A percentile compares a stretch with the other conserved stretches of the same genome.
Evolutionary conservation across 495 filamentous ascomycete species (phyloP).

Genomic region (Aspergillus asperescens): DNA sequence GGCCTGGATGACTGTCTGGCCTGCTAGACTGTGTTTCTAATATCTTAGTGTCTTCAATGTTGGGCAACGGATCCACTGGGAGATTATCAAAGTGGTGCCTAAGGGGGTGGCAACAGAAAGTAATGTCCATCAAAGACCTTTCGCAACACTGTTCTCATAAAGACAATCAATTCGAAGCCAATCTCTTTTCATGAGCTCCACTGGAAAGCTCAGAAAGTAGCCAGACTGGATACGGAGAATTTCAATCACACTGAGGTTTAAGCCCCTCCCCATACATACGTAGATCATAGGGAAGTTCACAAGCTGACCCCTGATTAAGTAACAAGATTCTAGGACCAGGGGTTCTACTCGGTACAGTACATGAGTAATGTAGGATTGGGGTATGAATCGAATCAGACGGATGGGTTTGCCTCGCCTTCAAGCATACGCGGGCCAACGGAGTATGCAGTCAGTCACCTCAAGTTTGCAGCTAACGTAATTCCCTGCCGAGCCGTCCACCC

Average conservation of each 20-base stretch:
- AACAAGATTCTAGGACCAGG: no score
- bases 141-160: neutral
- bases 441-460: no score
- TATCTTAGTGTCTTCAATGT: slow-evolving; percentile 13
- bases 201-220: neutral
- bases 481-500: no score
- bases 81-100: slow-evolving; percentile 9
- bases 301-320: no score
- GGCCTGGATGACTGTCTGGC: neutral
- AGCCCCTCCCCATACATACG: neutral
- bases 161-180: neutral
- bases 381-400: neutral
- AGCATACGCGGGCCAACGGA: no score
- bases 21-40: slow-evolving; percentile 4
- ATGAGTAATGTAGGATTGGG: neutral
- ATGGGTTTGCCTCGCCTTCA: neutral
- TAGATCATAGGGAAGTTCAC: neutral
- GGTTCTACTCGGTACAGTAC: neutral
- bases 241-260: neutral
- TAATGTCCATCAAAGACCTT: neutral
- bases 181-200: neutral
- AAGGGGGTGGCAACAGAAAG: slow-evolving; percentile 1
- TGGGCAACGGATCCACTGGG: slow-evolving; percentile 5
- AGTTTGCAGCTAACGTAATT: no score
- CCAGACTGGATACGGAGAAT: neutral